Evolutionary conservation across 2,329 filamentous ascomycete genomes (phyloP).

Genomic region (Fusarium sp.): DNA sequence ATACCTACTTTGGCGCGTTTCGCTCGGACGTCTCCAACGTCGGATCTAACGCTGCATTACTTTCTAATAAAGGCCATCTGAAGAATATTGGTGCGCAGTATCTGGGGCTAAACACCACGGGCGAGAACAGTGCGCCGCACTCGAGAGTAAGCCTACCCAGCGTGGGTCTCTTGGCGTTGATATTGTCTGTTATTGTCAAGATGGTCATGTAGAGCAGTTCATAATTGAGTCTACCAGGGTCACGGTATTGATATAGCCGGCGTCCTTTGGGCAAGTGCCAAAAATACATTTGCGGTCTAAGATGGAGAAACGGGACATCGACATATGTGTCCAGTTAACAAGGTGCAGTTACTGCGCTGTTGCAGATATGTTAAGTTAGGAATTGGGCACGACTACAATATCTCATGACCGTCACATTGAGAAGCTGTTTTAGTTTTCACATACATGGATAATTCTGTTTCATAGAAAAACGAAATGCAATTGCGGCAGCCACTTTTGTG

Average conservation of each 20-base stretch:
- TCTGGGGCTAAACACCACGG: constrained; percentile 67
- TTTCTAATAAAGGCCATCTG: constrained; percentile 74
- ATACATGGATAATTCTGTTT: neutral
- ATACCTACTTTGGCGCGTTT: constrained; percentile 83
- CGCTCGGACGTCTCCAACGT: constrained; percentile 77
- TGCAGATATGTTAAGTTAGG: neutral
- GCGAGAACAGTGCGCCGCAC: constrained; percentile 47
- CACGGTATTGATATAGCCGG: too few species aligned
- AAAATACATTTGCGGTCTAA: neutral
- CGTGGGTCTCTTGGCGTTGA: constrained; percentile 9
- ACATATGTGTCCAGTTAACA: neutral
- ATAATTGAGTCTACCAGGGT: too few species aligned
- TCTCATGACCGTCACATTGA: neutral
- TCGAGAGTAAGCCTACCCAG: neutral
- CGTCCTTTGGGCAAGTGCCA: fast-evolving
- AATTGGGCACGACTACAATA: neutral
- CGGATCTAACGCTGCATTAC: constrained; percentile 77
- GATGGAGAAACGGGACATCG: neutral
- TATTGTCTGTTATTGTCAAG: constrained; percentile 13
- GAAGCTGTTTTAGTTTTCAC: too few species aligned
- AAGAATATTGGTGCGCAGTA: constrained; percentile 85
- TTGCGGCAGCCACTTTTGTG: constrained; percentile 7
- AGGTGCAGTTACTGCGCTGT: neutral
- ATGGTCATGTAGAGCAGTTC: constrained; percentile 5
- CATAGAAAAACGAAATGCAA: constrained; percentile 10